Base-by-base conservation (phyloP, 2,329 filamentous ascomycete genomes). In the Epichloe amarillans region DNA sequence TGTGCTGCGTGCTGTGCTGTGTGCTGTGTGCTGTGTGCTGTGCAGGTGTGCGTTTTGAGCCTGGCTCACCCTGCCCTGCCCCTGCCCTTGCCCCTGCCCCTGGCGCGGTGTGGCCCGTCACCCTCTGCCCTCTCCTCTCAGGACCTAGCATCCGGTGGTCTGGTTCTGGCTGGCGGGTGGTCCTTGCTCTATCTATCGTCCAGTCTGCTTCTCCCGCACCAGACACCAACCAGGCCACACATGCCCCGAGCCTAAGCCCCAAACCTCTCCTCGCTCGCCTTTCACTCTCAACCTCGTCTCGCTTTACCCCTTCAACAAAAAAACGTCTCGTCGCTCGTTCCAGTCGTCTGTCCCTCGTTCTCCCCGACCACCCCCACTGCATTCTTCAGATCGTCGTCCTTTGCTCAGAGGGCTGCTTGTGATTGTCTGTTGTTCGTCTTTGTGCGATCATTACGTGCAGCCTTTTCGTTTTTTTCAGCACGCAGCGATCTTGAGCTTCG, bases 311-410 rank as follows among this genome's bases (percentile, higher is more conserved):
- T 69, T 65, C 65, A 67, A 66, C 64, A 6, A 47, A 26, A 68
- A 68, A 66, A 66, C 53, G 50, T 50, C 47, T 52, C 33, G 65
- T 57, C 62, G 57, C 62, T 68, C 66, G 66, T 69, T 69, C 65
- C 65, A 69, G 66, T 50, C 47, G 39, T 47, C 50, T 47, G 44
- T 68, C 66, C 58, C 62, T 67, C 66, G 55, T 66, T 66, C 62
- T 61, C 17, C 55, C 54, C 57, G 54, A 58, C 57, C 57, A 57
- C 58, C 59, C 61, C 54, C 56, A 56, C 55, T 60, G 57, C 59
- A 54, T 58, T 56, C 45, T 51, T 49, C 41, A 46, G 39, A n/a
- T 55, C 15, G 21, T 52, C 54, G 46, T 50, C 49, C 53, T 54
- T 57, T 56, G 52, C 43, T 4, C n/a, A 30, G 17, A 23, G 46